These are phyloP conservation scores for Fomes fomentarius DNA, from an alignment of 1,284 basidiomycete species.

Conservation along the genomic window DNA sequence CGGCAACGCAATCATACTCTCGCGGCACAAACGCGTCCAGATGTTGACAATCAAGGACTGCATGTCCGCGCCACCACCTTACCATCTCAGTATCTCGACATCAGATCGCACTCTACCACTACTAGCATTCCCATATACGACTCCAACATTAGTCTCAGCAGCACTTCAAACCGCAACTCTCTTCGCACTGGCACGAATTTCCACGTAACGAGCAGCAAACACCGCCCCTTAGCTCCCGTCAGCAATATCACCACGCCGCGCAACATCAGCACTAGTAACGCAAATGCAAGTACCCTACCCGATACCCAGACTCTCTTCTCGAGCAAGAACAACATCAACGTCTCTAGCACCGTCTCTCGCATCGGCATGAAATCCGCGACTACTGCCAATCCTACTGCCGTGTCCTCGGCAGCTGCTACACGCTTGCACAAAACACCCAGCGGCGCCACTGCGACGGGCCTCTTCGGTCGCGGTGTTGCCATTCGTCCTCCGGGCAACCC, in stretches of 20 bases:
- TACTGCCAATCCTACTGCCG: not conserved
- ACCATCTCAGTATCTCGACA: constrained; percentile 30
- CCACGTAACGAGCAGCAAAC: constrained; percentile 7
- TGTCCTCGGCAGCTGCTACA: not conserved
- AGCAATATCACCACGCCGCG: constrained; percentile 3
- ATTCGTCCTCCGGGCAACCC: not conserved
- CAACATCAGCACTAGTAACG: constrained; percentile 7
- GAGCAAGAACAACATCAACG: constrained; percentile 23
- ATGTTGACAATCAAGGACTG: constrained; percentile 21
- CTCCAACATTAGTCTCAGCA: constrained; percentile 11
- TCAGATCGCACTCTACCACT: constrained; percentile 9
- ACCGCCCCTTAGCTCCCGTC: constrained; percentile 1
- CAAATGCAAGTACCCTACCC: constrained; percentile 13
- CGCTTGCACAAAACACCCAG: not conserved
- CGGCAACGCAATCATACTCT: constrained; percentile 36
- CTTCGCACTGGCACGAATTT: constrained; percentile 14
- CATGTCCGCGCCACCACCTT: constrained; percentile 33
- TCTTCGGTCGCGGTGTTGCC: not conserved
- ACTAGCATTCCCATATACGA: constrained; percentile 15
- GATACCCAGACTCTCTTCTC: constrained; percentile 23
- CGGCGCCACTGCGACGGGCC: not conserved
- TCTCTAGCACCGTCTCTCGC: constrained; percentile 12
- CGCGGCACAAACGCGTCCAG: constrained; percentile 20
- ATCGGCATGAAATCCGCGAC: constrained; percentile 1
- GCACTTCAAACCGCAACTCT: constrained; percentile 1